Conservation (phyloP, 176 grass and related monocot genomes). For the Zoysia pacifica region DNA sequence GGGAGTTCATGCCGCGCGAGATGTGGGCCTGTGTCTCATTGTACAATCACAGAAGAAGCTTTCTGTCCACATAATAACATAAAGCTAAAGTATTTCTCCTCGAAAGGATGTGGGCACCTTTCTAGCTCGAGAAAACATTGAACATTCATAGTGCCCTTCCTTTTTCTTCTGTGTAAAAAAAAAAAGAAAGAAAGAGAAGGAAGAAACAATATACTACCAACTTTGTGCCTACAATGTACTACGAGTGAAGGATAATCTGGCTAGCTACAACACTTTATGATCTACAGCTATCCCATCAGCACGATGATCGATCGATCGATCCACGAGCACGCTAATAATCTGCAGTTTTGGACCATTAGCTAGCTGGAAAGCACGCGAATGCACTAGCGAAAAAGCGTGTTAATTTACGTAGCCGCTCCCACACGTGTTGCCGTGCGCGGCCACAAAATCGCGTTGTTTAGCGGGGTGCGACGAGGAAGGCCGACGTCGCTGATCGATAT, state of each 20-base stretch:
- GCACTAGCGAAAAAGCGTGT: not conserved
- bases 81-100: not conserved
- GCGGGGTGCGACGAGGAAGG: constrained; percentile 25
- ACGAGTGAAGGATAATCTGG: constrained; percentile 18
- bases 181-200: not conserved
- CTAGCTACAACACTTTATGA: not conserved
- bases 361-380: not conserved
- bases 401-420: not conserved
- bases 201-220: not conserved
- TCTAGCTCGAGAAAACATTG: not conserved
- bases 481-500: not conserved
- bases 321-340: not conserved
- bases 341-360: not conserved
- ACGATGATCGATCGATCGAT: not conserved
- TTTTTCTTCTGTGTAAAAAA: not conserved
- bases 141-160: not conserved
- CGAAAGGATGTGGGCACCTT: not conserved
- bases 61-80: not conserved
- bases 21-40: not conserved
- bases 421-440: constrained; percentile 12
- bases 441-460: not conserved
- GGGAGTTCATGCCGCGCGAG: not conserved
- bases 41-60: not conserved
- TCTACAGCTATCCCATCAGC: not conserved
- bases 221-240: constrained; percentile 10